Conservation (phyloP, 2,329 filamentous ascomycete species). For the Gnomoniopsis sp. region DNA sequence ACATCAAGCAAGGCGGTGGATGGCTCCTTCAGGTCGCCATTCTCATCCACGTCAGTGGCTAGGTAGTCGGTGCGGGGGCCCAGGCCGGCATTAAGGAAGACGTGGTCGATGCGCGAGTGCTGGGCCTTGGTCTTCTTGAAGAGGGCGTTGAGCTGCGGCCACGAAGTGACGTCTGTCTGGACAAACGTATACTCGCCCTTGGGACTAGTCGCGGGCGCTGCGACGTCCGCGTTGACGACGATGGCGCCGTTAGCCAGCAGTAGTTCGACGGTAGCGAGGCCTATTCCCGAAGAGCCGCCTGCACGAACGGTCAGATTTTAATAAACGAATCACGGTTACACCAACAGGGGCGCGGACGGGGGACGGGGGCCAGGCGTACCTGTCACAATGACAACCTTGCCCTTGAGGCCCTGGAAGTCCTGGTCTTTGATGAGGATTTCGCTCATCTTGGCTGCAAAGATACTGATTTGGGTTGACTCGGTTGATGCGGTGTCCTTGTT, state of each 20-base stretch:
- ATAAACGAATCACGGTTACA: neutral
- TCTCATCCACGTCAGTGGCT: conserved; percentile 41
- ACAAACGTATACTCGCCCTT: conserved; percentile 35
- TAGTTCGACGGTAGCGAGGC: conserved; percentile 50
- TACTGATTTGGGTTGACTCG: neutral
- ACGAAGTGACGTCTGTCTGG: conserved; percentile 44
- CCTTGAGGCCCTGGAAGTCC: conserved; percentile 39
- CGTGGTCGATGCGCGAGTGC: conserved; percentile 73
- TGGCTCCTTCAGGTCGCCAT: conserved; percentile 47
- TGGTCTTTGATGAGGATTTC: conserved; percentile 43
- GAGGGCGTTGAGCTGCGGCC: conserved; percentile 45
- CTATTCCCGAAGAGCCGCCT: conserved; percentile 60
- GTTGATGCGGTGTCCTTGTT: too few species aligned
- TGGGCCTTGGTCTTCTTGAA: conserved; percentile 53
- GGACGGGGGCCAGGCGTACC: conserved; percentile 6
- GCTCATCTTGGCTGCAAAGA: conserved; percentile 31
- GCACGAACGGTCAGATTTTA: neutral
- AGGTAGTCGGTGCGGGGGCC: conserved; percentile 44
- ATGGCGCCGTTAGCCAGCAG: conserved; percentile 50
- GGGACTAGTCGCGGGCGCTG: conserved; percentile 31
- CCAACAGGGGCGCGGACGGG: neutral
- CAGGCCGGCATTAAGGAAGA: conserved; percentile 66
- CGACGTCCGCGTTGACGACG: conserved; percentile 53
- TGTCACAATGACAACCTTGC: conserved; percentile 51
- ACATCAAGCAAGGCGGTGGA: conserved; percentile 41